Conservation (phyloP, 2,329 filamentous ascomycete species). For the Zymoseptoria pseudotritici region DNA sequence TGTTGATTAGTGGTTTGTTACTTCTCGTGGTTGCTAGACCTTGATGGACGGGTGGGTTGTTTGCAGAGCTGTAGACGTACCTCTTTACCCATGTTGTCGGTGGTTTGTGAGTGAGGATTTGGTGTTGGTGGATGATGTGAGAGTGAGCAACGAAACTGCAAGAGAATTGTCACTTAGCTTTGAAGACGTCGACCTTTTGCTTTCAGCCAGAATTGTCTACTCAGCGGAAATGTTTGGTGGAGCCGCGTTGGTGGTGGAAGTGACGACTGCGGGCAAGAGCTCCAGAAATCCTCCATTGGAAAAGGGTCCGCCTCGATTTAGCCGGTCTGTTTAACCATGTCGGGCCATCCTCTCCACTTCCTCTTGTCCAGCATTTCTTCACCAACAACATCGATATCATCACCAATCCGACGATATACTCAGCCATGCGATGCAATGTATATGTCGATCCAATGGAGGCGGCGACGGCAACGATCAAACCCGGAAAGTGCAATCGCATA, state of each 20-base stretch:
- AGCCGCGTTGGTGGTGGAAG: background rate
- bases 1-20: no score
- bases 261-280: background rate
- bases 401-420: no score
- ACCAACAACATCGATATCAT: no score
- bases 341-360: background rate
- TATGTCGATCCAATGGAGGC: no score
- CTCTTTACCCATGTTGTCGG: slow-evolving; percentile 1
- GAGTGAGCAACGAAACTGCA: background rate
- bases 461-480: background rate
- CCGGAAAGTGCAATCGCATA: background rate
- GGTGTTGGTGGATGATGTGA: background rate
- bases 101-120: background rate
- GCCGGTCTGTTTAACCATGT: background rate
- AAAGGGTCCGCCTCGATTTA: background rate
- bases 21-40: background rate
- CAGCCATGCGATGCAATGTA: no score
- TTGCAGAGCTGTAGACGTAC: background rate
- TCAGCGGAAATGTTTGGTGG: background rate
- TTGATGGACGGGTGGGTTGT: background rate
- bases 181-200: background rate
- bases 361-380: no score
- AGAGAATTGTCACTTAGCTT: background rate
- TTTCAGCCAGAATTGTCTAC: background rate
- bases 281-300: background rate